phyloP scores from a whole-genome alignment of 2,329 filamentous ascomycete genomes.

The Trichoderma atroviride region DNA sequence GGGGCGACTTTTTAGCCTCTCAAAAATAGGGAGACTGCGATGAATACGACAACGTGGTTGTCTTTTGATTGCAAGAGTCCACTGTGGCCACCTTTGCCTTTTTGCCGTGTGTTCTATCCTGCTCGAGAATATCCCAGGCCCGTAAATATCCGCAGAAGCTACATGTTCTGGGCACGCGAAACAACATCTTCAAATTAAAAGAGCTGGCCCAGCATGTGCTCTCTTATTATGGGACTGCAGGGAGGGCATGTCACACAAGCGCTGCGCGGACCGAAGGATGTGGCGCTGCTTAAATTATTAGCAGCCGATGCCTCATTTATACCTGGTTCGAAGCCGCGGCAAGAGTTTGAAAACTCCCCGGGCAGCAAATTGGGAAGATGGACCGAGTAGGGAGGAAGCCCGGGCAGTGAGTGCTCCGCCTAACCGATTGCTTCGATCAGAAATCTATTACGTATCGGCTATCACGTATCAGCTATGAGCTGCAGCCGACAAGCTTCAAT shows the following conservation, averaged over 20 bases:
- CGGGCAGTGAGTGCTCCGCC: neutral
- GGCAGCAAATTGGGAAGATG: neutral
- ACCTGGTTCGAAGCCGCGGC: neutral
- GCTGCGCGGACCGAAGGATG: neutral
- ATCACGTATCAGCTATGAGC: neutral
- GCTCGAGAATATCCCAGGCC: neutral
- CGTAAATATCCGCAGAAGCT: slow-evolving; percentile 6
- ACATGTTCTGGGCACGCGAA: neutral
- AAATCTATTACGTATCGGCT: neutral
- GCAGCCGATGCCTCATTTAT: neutral
- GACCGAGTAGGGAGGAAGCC: neutral
- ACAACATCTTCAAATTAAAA: neutral
- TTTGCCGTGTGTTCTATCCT: neutral
- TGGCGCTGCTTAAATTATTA: neutral
- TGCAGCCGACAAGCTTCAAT: neutral
- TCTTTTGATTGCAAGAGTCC: neutral
- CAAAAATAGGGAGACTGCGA: neutral
- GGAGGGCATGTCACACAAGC: neutral
- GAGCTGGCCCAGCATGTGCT: neutral
- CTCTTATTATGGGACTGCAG: neutral
- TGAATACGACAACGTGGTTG: neutral
- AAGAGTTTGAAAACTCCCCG: neutral
- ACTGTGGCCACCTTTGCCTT: slow-evolving; percentile 13
- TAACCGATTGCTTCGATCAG: neutral
- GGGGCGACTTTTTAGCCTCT: neutral